These are phyloP conservation scores for Trichoderma breve DNA, from an alignment of 2,329 filamentous ascomycete genomes.

Conservation along the genomic window DNA sequence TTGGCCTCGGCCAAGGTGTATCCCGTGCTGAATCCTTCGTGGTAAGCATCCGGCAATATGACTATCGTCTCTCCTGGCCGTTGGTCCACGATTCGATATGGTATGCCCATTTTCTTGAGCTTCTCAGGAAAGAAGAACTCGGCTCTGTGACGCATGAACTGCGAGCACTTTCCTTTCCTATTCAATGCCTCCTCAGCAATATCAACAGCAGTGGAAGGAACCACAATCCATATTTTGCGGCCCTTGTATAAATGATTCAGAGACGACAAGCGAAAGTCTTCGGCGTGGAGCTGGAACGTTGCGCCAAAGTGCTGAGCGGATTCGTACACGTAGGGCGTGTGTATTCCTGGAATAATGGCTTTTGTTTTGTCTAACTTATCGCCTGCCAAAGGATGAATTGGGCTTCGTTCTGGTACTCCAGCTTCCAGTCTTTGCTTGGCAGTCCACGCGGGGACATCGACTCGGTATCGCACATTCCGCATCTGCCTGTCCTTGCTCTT, in stretches of 20 bases:
- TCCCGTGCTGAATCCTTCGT: conserved; percentile 42
- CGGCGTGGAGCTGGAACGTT: conserved; percentile 42
- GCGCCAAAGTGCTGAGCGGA: conserved; percentile 40
- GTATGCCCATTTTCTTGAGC: conserved; percentile 39
- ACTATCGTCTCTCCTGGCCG: conserved; percentile 41
- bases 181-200: conserved; percentile 36
- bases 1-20: conserved; percentile 43
- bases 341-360: conserved; percentile 40
- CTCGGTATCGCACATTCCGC: conserved; percentile 38
- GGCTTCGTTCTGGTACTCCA: conserved; percentile 38
- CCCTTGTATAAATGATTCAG: conserved; percentile 41
- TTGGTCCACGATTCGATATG: conserved; percentile 39
- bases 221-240: conserved; percentile 42
- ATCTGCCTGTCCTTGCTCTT: conserved; percentile 38
- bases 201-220: conserved; percentile 38
- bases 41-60: conserved; percentile 41
- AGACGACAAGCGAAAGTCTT: conserved; percentile 40
- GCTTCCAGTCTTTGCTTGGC: conserved; percentile 34
- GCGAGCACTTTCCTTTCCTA: conserved; percentile 36
- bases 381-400: conserved; percentile 38
- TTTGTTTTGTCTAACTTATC: conserved; percentile 38
- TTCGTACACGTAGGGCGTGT: conserved; percentile 42
- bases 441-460: conserved; percentile 41
- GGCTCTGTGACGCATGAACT: conserved; percentile 42
- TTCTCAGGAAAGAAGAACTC: conserved; percentile 43